phyloP scores from a whole-genome alignment of 768 basidiomycete genomes.

The Coprinopsis marcescibilis region DNA sequence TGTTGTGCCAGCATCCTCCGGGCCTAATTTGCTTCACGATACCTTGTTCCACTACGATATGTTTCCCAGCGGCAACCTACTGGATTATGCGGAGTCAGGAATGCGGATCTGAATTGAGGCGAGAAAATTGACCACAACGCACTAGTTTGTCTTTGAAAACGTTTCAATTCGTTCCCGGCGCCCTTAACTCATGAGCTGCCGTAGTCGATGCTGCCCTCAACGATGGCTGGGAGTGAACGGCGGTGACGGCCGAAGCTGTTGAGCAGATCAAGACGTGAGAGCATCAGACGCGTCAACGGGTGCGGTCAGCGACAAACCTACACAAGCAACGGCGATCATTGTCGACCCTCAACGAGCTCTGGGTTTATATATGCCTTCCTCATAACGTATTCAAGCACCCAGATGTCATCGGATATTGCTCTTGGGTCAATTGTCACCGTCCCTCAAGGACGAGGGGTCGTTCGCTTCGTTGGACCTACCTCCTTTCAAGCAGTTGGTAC shows the following conservation, averaged over 20 bases:
- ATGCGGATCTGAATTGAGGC: no score
- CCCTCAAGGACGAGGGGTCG: conserved; percentile 73
- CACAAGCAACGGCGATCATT: conserved; percentile 5
- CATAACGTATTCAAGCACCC: conserved; percentile 1
- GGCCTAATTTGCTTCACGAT: no score
- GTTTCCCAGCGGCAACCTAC: no score
- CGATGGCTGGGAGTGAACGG: no score
- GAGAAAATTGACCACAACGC: no score
- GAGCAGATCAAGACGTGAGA: not conserved
- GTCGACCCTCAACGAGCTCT: conserved; percentile 1
- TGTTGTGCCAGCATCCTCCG: not conserved
- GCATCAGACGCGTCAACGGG: conserved; percentile 13
- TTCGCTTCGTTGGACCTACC: conserved; percentile 82
- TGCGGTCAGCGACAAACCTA: not conserved
- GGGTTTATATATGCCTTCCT: not conserved
- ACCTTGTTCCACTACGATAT: no score
- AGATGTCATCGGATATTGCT: conserved; percentile 21
- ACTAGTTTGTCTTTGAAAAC: no score
- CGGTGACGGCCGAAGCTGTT: no score
- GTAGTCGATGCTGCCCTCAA: no score
- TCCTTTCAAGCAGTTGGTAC: conserved; percentile 82
- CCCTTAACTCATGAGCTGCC: no score
- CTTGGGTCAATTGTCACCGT: conserved; percentile 78
- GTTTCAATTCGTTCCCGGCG: no score
- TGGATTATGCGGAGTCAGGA: no score